Percentiles rank a stretch among this genome's conserved stretches.
Evolutionary conservation across 2,329 filamentous ascomycete species (phyloP).

Genomic region (Cercospora sp.): DNA sequence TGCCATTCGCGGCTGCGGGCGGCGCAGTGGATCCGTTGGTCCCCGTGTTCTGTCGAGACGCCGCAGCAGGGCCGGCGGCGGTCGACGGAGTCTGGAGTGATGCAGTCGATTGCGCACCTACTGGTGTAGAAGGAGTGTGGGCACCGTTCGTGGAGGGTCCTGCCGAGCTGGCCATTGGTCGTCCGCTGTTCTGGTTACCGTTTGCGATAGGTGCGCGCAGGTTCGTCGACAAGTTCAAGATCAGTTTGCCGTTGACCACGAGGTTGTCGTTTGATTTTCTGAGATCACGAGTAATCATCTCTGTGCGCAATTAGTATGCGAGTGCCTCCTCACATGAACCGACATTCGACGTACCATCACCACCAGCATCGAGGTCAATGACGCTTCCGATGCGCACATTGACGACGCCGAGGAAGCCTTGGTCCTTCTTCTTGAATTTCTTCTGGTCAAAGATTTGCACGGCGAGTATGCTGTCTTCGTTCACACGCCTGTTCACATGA

Average conservation of each 20-base stretch:
- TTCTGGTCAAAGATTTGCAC: conserved; percentile 99
- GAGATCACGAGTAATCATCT: conserved; percentile 96
- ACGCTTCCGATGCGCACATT: conserved; percentile 95
- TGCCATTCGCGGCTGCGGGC: conserved; percentile 11
- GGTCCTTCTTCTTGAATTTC: conserved; percentile 99
- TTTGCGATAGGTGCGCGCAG: conserved; percentile 67
- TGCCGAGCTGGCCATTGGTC: conserved; percentile 44
- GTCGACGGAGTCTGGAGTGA: conserved; percentile 36
- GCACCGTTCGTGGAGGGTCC: conserved; percentile 41
- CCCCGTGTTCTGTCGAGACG: conserved; percentile 30
- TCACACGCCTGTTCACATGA: conserved; percentile 66
- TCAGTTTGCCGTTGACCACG: conserved; percentile 95
- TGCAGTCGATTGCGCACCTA: conserved; percentile 41
- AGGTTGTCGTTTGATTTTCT: conserved; percentile 98
- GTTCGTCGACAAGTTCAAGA: conserved; percentile 94
- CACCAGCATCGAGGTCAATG: conserved; percentile 83
- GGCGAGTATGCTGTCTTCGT: conserved; percentile 92
- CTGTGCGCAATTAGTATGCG: conserved; percentile 45
- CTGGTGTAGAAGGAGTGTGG: conserved; percentile 43
- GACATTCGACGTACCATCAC: conserved; percentile 69
- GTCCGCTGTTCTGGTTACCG: conserved; percentile 36
- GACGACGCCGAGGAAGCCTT: conserved; percentile 95
- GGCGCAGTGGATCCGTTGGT: conserved; percentile 16
- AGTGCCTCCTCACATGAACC: background rate
- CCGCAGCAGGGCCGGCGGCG: conserved; percentile 28